Evolutionary conservation across 163 green algal species (phyloP), one percentile per base, ranked within the genome.

Genomic region (Scenedesmus sp.): DNA sequence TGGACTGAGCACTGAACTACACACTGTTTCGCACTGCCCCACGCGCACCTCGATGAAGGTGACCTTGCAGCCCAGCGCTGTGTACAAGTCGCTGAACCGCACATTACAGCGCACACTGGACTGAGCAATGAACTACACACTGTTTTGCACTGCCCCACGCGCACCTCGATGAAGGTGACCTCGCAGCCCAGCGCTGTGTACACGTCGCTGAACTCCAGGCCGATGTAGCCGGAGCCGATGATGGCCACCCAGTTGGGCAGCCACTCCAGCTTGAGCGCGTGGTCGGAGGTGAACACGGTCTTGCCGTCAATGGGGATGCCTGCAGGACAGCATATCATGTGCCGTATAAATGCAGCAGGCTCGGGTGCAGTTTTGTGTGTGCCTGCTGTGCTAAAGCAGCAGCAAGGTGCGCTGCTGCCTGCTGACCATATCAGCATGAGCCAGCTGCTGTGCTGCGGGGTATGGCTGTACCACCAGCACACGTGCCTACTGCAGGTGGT

Each of bases 231-330:
- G 62, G 93, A 97, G 91, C 98, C 98, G 91, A 99, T 99, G 95
- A 99, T 99, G 93, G 98, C 98, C 0, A 99, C 94, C 98, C 98
- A 99, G 82, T 98, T 95, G 84, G 98, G 98, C 60, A 99, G 91
- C 98, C 98, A 99, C 93, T 99, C 98, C 92, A 99, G 94, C 96
- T 99, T 99, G 20, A 99, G 96, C 0, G 98, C 98, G 93, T 99
- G 97, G 95, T 99, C 98, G 16, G 91, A 97, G 46, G 98, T 99
- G 96, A 99, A 99, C 13, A 99, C 98, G 3, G 98, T 99, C 95
- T 99, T 99, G 96, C 98, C 98, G 94, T 99, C 98, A 87, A 99
- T 98, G 60, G 96, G 94, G 93, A 99, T 99, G 93, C 97, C 97
- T 97, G 94, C 8, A 84, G 62, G 9, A 23, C 62, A 70, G 10